Percentiles rank a stretch among this genome's conserved stretches.
These are phyloP conservation scores for Sanguinoderma infundibulare DNA, from an alignment of 1,284 basidiomycete genomes.

Conservation along the genomic window DNA sequence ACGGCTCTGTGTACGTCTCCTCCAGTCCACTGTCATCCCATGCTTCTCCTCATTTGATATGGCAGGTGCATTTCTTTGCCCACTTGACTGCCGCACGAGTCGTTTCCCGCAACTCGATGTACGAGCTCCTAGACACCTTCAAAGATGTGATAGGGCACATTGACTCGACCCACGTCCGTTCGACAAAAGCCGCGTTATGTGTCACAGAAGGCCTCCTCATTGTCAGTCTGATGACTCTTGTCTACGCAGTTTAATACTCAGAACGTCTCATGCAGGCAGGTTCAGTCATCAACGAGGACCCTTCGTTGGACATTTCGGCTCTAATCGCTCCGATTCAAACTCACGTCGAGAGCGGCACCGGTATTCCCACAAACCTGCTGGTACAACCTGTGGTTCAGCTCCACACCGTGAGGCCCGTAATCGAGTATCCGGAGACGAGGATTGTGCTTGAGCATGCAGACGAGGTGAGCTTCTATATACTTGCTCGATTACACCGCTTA, in stretches of 20 bases:
- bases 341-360: constrained; percentile 63
- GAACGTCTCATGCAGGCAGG: constrained; percentile 52
- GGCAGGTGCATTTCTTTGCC: constrained; percentile 89
- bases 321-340: constrained; percentile 69
- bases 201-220: constrained; percentile 89
- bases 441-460: constrained; percentile 51
- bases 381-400: constrained; percentile 62
- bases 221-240: constrained; percentile 45
- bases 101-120: constrained; percentile 76
- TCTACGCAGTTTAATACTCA: background rate
- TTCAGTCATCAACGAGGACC: constrained; percentile 54
- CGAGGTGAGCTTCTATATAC: constrained; percentile 49
- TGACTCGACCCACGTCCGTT: constrained; percentile 85
- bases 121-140: constrained; percentile 80
- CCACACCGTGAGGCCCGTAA: constrained; percentile 40
- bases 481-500: too few species aligned
- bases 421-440: constrained; percentile 10
- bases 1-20: constrained; percentile 74
- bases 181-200: constrained; percentile 84
- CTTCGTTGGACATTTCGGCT: constrained; percentile 55
- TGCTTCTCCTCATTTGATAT: background rate
- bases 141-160: constrained; percentile 89
- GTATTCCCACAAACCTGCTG: constrained; percentile 53
- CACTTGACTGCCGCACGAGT: constrained; percentile 80
- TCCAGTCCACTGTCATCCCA: background rate